Percentiles rank a stretch among this genome's conserved stretches.
Conservation (phyloP, 805 yeast genomes). For the Candida namnaoensis region DNA sequence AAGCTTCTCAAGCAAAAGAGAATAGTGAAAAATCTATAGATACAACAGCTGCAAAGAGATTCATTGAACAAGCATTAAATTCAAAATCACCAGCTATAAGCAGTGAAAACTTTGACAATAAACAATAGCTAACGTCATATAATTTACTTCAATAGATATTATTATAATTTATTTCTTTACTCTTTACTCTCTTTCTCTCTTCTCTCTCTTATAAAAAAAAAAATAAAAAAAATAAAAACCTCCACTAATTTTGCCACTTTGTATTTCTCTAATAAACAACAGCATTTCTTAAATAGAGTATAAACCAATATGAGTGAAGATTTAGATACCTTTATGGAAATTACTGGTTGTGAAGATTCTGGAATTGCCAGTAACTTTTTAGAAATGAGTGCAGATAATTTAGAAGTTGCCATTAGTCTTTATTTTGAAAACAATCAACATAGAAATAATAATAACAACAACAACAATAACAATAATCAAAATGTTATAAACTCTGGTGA, state of each 20-base stretch:
- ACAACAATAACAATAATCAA: neutral
- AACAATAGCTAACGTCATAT: no score
- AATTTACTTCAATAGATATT: no score
- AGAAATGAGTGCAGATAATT: constrained; percentile 66
- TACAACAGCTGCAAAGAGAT: constrained; percentile 34
- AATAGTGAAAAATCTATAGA: constrained; percentile 18
- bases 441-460: neutral
- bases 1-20: neutral
- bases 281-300: no score
- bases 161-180: no score
- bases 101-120: neutral
- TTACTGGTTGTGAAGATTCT: constrained; percentile 67
- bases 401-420: constrained; percentile 79
- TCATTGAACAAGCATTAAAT: constrained; percentile 38
- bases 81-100: constrained; percentile 40
- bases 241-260: no score
- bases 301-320: constrained; percentile 28
- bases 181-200: no score
- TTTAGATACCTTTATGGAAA: constrained; percentile 70
- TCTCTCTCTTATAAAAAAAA: no score
- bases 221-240: no score
- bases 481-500: neutral
- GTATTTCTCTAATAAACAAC: no score
- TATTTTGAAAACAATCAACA: constrained; percentile 48
- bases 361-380: constrained; percentile 67